phyloP scores from a whole-genome alignment of 495 filamentous ascomycete genomes.

The Penicillium coprophilum region DNA sequence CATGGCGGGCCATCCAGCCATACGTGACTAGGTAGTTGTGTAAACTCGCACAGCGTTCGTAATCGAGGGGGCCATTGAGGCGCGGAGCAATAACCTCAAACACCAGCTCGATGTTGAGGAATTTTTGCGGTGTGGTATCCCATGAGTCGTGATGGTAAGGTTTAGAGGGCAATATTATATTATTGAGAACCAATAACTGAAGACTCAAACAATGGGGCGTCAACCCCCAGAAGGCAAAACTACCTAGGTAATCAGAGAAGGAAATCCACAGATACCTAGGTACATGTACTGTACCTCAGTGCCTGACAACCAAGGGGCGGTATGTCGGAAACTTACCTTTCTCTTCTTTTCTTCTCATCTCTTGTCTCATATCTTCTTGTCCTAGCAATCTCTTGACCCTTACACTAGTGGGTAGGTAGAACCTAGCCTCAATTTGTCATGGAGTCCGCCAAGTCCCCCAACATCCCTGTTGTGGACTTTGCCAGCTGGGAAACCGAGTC shows the following conservation, averaged over 20 bases:
- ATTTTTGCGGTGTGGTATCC: neutral
- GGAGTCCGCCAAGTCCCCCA: neutral
- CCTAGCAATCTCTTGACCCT: neutral
- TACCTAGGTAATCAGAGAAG: neutral
- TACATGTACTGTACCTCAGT: neutral
- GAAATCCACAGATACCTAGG: neutral
- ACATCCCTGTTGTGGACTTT: conserved; percentile 58
- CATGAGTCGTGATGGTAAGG: neutral
- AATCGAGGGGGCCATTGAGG: neutral
- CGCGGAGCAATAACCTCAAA: neutral
- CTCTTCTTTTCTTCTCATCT: neutral
- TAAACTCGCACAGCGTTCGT: neutral
- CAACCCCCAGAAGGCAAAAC: neutral
- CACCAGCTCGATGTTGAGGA: neutral
- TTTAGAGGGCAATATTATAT: neutral
- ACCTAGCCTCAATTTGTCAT: neutral
- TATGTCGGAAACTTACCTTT: neutral
- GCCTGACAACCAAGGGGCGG: neutral
- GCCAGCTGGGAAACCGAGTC: conserved; percentile 36
- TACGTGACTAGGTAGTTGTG: neutral
- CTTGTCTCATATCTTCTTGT: neutral
- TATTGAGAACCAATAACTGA: neutral
- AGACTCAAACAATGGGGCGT: neutral
- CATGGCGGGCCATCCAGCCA: neutral
- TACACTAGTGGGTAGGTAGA: too few relatives aligned